These are phyloP conservation scores for Solanum ossicruentum DNA, from an alignment of 257 asterid species.

Conservation along the genomic window DNA sequence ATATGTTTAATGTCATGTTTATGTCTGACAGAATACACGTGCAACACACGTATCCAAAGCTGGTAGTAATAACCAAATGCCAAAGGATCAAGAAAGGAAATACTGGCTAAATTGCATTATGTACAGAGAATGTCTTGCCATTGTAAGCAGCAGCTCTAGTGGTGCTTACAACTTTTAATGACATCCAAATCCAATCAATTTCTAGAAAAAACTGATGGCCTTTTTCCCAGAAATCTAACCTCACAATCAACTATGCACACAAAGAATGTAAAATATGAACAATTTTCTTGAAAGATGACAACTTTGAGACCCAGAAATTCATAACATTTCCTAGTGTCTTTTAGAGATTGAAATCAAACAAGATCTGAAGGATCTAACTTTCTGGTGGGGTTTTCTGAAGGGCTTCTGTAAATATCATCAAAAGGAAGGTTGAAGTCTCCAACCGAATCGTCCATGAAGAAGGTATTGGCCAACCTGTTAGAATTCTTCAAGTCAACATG, in stretches of 20 bases:
- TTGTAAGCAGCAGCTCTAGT: neutral
- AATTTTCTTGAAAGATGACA: neutral
- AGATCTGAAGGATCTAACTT: slow-evolving; percentile 25
- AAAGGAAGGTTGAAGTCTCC: slow-evolving; percentile 65
- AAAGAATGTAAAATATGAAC: slow-evolving; percentile 33
- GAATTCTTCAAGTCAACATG: slow-evolving; percentile 31
- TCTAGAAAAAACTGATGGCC: slow-evolving; percentile 15
- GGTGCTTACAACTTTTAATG: slow-evolving; percentile 16
- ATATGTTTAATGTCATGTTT: too few relatives aligned
- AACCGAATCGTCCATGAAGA: slow-evolving; percentile 51
- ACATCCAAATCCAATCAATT: slow-evolving; percentile 4
- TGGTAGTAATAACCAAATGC: neutral
- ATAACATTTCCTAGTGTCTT: slow-evolving; percentile 8
- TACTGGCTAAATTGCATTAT: neutral
- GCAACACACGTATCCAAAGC: neutral
- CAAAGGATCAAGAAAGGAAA: neutral
- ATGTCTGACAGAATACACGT: neutral
- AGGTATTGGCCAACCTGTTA: slow-evolving; percentile 41
- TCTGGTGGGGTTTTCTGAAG: slow-evolving; percentile 10
- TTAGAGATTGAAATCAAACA: slow-evolving; percentile 21
- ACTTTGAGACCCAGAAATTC: neutral
- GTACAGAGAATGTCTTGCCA: neutral
- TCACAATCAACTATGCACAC: slow-evolving; percentile 36
- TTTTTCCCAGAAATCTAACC: slow-evolving; percentile 11
- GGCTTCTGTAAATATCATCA: slow-evolving; percentile 49